Evolutionary conservation across 805 yeast species (phyloP).

Genomic region (Blastobotrys muscicola): DNA sequence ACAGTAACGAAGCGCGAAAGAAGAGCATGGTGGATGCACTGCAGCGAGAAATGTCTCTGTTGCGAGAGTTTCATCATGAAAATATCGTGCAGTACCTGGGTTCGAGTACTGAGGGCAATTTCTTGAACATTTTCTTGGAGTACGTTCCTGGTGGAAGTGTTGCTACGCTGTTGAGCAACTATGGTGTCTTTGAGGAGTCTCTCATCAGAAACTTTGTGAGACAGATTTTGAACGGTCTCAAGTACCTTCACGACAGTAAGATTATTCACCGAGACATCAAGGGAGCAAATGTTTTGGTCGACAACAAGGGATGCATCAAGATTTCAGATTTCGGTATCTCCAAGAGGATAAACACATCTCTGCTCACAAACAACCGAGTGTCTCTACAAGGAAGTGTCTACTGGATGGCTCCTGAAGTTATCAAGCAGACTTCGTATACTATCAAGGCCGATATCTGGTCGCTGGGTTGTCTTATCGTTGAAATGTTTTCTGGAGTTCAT

Average conservation of each 20-base stretch:
- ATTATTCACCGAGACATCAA: conserved; percentile 83
- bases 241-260: conserved; percentile 62
- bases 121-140: conserved; percentile 69
- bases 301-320: conserved; percentile 70
- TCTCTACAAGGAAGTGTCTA: conserved; percentile 91
- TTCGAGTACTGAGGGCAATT: conserved; percentile 62
- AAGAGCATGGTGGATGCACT: conserved; percentile 65
- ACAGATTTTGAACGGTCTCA: conserved; percentile 67
- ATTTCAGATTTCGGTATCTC: conserved; percentile 85
- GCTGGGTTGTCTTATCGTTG: conserved; percentile 86
- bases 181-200: conserved; percentile 76
- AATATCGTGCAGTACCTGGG: conserved; percentile 91
- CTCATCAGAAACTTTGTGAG: conserved; percentile 60
- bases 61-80: conserved; percentile 76
- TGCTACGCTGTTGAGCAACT: conserved; percentile 57
- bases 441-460: conserved; percentile 96
- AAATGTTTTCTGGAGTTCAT: conserved; percentile 92
- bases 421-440: conserved; percentile 84
- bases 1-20: conserved; percentile 29
- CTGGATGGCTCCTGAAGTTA: conserved; percentile 99
- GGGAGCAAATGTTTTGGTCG: conserved; percentile 79
- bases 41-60: conserved; percentile 63
- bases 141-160: conserved; percentile 71
- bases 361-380: conserved; percentile 46
- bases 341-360: conserved; percentile 50